Evolutionary conservation across 2,329 filamentous ascomycete genomes (phyloP).

Genomic region (Aaosphaeria arxii): DNA sequence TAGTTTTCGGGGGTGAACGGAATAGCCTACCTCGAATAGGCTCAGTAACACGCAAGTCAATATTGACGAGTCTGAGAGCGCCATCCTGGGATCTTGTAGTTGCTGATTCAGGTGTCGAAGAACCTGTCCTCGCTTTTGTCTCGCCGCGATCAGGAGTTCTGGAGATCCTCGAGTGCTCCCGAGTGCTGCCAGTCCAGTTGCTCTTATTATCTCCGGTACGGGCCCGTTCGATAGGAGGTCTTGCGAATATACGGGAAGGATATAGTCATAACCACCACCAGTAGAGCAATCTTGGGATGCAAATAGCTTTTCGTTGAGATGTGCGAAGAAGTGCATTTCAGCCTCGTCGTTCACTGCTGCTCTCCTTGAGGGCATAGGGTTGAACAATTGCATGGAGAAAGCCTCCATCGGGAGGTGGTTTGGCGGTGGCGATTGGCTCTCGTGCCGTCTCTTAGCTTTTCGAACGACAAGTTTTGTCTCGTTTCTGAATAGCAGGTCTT

Average conservation of each 20-base stretch:
- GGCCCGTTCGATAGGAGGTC: constrained; percentile 7
- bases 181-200: constrained; percentile 12
- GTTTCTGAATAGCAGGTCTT: constrained; percentile 17
- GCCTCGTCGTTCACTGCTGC: constrained; percentile 13
- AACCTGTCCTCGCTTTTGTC: constrained; percentile 9
- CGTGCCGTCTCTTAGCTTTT: constrained; percentile 5
- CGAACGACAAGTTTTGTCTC: constrained; percentile 12
- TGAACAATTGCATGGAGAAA: too few species aligned
- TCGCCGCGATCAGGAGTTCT: constrained; percentile 10
- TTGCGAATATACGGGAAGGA: constrained; percentile 8
- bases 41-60: constrained; percentile 11
- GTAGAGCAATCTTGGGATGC: background rate
- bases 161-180: constrained; percentile 8
- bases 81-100: constrained; percentile 10
- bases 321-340: constrained; percentile 9
- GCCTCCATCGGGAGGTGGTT: background rate
- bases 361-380: constrained; percentile 5
- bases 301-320: constrained; percentile 15
- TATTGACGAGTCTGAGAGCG: constrained; percentile 11
- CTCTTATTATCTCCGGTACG: constrained; percentile 12
- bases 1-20: background rate
- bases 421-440: background rate
- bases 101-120: constrained; percentile 9
- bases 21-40: constrained; percentile 10
- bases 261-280: constrained; percentile 10